Base-by-base conservation (phyloP, 192 early-diverging fungal species). In the Rhizophagus sp. region DNA sequence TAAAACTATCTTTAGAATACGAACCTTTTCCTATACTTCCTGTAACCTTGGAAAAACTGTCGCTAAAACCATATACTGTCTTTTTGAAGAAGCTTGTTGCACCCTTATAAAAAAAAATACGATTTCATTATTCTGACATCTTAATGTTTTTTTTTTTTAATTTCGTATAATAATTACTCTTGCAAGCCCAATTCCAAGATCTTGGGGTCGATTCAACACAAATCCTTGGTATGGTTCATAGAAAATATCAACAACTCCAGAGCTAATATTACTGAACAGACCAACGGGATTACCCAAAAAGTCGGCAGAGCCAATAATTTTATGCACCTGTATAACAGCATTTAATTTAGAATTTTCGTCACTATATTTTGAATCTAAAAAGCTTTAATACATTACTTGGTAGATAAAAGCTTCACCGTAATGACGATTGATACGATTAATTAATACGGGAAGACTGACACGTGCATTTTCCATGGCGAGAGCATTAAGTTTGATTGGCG, bases 171-270 rank as follows among this genome's bases (percentile, higher is more conserved):
- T 83, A n/a, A 87, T 86, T 79, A 91, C 96, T 73, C 95, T 93
- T 1, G 95, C 97, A 8, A 99, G 82, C 7, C 96, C 97, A 76
- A 97, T 89, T 27, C 96, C 96, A 79, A 98, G 91, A 79, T 98
- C 98, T 80, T 98, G 95, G 11, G 98, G 96, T 11, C 94, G 90
- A 73, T 94, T 96, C 89, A 98, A 96, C 52, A 97, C 92, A 74
- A 98, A 94, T 6, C 98, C 98, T 88, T 97, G 95, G 81, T 96
- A 93, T 0, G 98, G 98, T 82, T 99, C 97, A 85, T 98, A 99
- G 83, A 99, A 99, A 63, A 98, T 92, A 81, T 98, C 98, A 5
- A 89, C 89, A 1, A 98, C 97, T 8, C 98, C 98, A 0, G 96
- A 96, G 78, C 95, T 94, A 67, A 99, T 90, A 78, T 92, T 98